Evolutionary conservation across 768 basidiomycete genomes (phyloP), one percentile per base, ranked within the genome.

Genomic region (Royoungia palumana): DNA sequence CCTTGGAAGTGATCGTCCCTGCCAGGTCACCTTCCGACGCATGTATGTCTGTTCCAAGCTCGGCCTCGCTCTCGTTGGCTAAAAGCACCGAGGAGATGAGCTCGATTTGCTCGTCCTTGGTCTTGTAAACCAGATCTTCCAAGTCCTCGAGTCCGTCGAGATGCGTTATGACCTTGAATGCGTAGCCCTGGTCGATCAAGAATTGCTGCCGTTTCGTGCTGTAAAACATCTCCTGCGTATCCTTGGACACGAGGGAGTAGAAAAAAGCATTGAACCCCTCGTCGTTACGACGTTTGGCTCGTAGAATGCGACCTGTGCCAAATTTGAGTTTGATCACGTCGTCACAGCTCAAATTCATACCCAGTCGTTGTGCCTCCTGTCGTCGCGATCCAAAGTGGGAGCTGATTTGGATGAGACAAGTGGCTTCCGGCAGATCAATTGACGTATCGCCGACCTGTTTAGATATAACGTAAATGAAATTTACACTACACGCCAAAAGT

Each of bases 241-340:
- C 95, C 69, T 96, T 96, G 21, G 94, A 97, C 28, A 99, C 96
- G 7, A 99, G 82, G 27, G 96, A 97, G 68, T 99, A 99, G 72
- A 99, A 99, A 73, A 98, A 99, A 20, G 96, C 96, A 55, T 99
- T 99, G 74, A 99, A 99, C 1, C 96, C 96, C 70, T 98, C 96
- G 61, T 99, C 96, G 63, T 99, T 99, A 55, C 96, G 79, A 50
- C 96, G 81, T 69, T 99, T 99, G 9, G 96, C 96, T 39, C 96
- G 87, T 38, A 99, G 72, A 60, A 99, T 99, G 39, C 96, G 93
- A 13, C 94, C 94, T 91, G 53, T 21, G 35, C 35, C 39, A 40
- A 43, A 41, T 47, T 57, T 32, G 19, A 51, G 47, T 44, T 40
- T 32, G 6, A 9, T 49, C 53, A 59, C 49, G 37, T 45, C 52